Percentiles rank a stretch among this genome's conserved stretches.
Evolutionary conservation across 2,329 filamentous ascomycete species (phyloP).

Genomic region (Aspergillus pseudoterreus): DNA sequence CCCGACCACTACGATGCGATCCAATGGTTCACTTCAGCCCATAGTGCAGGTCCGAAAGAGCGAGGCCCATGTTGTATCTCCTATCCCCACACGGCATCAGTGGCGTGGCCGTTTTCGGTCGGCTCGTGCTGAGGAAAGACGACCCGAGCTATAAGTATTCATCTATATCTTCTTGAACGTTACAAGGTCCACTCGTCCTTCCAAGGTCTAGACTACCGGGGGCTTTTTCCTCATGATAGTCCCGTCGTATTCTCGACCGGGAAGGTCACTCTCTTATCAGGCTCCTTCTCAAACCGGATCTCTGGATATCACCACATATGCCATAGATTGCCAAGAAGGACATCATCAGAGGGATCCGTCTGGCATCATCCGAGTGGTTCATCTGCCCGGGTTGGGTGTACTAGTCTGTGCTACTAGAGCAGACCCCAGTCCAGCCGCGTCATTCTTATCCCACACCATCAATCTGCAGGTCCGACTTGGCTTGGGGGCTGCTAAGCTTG

Average conservation of each 20-base stretch:
- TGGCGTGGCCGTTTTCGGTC: slow-evolving; percentile 9
- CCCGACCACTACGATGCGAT: background rate
- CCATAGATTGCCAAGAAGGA: too few species aligned
- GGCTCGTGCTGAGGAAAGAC: background rate
- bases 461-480: slow-evolving; percentile 4
- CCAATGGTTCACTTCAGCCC: background rate
- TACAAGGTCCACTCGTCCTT: slow-evolving; percentile 7
- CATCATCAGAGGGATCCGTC: too few species aligned
- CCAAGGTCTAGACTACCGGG: slow-evolving; percentile 5
- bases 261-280: background rate
- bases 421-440: slow-evolving; percentile 6
- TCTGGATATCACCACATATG: background rate
- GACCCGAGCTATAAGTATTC: background rate
- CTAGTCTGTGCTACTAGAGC: too few species aligned
- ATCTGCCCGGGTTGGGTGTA: too few species aligned
- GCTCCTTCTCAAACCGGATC: background rate
- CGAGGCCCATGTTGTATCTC: background rate
- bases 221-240: background rate
- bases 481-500: background rate
- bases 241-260: background rate
- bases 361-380: too few species aligned
- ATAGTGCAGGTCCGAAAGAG: background rate
- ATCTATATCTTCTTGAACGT: slow-evolving; percentile 3
- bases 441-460: slow-evolving; percentile 1
- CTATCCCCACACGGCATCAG: background rate